A percentile compares a stretch with the other conserved stretches of the same genome.
Evolutionary conservation across 139 green algal species (phyloP).

Genomic region (Volvox reticuliferus): DNA sequence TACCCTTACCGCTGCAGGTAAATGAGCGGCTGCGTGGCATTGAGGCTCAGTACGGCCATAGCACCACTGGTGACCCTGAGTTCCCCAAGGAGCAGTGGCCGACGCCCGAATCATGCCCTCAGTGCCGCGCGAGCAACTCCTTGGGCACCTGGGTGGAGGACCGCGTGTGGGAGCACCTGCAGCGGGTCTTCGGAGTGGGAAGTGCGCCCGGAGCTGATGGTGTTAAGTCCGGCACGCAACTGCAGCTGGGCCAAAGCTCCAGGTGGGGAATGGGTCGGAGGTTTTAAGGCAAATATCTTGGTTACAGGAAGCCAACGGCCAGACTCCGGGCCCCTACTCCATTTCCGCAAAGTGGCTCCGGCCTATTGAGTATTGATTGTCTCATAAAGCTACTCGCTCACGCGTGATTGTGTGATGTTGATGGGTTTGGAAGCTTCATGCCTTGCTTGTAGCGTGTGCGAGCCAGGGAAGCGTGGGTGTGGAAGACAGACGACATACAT

Average conservation of each 20-base stretch:
- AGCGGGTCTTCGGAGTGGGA: not conserved
- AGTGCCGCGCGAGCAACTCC: not conserved
- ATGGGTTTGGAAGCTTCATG: too few species aligned
- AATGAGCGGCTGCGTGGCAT: constrained; percentile 69
- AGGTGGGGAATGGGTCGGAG: not conserved
- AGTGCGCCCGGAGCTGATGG: constrained; percentile 25
- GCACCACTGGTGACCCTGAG: constrained; percentile 68
- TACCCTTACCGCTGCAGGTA: constrained; percentile 58
- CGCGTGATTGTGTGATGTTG: too few species aligned
- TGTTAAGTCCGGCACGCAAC: not conserved
- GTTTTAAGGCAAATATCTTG: too few species aligned
- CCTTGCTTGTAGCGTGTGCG: too few species aligned
- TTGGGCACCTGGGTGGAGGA: constrained; percentile 4
- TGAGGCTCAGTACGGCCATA: constrained; percentile 61
- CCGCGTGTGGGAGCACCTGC: constrained; percentile 5
- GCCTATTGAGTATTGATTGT: too few species aligned
- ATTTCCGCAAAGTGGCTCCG: too few species aligned
- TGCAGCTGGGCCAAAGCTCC: not conserved
- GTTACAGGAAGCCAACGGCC: too few species aligned
- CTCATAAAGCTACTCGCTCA: too few species aligned
- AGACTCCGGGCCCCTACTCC: too few species aligned
- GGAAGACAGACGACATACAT: too few species aligned
- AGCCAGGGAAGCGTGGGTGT: too few species aligned
- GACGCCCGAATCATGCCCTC: not conserved
- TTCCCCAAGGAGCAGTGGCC: constrained; percentile 83